Base-by-base conservation (phyloP, 306 rosid species). In the Cucumis cinereus region DNA sequence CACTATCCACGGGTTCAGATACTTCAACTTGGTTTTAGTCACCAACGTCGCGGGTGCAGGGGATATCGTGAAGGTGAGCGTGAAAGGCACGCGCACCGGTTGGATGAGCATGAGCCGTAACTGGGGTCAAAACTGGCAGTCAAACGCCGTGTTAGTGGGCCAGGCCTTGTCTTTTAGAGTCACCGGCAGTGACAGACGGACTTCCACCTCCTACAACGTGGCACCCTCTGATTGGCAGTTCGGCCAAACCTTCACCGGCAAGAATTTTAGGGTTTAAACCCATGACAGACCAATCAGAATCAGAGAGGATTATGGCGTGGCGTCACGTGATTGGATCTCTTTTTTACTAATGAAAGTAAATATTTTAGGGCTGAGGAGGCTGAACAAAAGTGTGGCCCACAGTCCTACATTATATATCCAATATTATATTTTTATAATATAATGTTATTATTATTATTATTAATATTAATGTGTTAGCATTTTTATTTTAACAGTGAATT, bases 41-140 rank as follows among this genome's bases (percentile, higher is more conserved):
- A 83, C 85, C 86, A 89, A 89, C 87, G 93, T 89, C 0, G 93
- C 89, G 20, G 93, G 93, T 41, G 87, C 93, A 78, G 93, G 93
- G 16, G 90, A 89, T 77, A 61, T 89, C 67, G 87, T 84, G 86
- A 79, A 84, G 73, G 69, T 78, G 0, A 85, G 86, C 73, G 87
- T 89, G 68, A 89, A 89, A 57, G 93, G 93, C 2, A 10, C 89
- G 8, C 77, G 79, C 38, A 87, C 93, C 3, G 86, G 75, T 7
- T 89, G 93, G 93, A 79, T 87, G 81, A 83, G 82, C 14, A 57
- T 89, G 86, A 89, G 93, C 84, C 84, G 93, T 0, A 89, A 89
- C 86, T 89, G 93, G 93, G 93, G 93, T 2, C 93, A 89, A 54
- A 89, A 89, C 57, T 89, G 93, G 93, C 93, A 89, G 81, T 89